Evolutionary conservation across 2,329 filamentous ascomycete species (phyloP), one percentile per base, ranked within the genome.

Genomic region (Myriangium duriaei): DNA sequence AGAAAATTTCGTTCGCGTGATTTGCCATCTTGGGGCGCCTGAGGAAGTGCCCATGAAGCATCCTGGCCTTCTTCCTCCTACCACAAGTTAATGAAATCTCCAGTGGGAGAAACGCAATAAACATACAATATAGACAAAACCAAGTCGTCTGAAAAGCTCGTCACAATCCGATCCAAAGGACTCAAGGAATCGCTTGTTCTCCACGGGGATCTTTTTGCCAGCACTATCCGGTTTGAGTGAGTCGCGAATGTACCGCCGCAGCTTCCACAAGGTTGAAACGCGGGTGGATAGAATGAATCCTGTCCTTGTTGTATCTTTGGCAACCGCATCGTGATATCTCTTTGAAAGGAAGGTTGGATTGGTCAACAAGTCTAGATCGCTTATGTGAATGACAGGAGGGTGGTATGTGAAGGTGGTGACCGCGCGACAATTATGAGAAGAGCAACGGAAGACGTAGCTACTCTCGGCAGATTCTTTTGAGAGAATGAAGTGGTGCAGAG

Each of bases 111-210:
- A n/a, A n/a, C n/a, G n/a, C n/a, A n/a, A n/a, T n/a, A n/a, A n/a
- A 30, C 51, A 45, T 47, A 54, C 51, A 37, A 30, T 44, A 31
- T 55, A 58, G 16, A 50, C 60, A 49, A 81, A 82, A 2, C 71
- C 74, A 21, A 81, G 51, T 32, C 65, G 68, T 39, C 67, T 60
- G 12, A 82, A 58, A 17, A 82, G 52, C 9, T 64, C 60, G 45
- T 67, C 63, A 51, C 76, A 81, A 34, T 78, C 73, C 30, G 67
- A 59, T 7, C 74, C 76, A 52, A 81, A 79, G 2, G 69, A 69
- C 43, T 73, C 64, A 48, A 73, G 62, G 46, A 79, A 82, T 40
- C 71, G 70, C 51, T 77, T 76, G 50, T 82, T 81, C 11, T 67
- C 55, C 5, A 68, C 60, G 4, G 69, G 68, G 47, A 81, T 76